These are phyloP conservation scores for Dichotomocladium elegans DNA, from an alignment of 371 early-diverging fungal species.

Conservation along the genomic window DNA sequence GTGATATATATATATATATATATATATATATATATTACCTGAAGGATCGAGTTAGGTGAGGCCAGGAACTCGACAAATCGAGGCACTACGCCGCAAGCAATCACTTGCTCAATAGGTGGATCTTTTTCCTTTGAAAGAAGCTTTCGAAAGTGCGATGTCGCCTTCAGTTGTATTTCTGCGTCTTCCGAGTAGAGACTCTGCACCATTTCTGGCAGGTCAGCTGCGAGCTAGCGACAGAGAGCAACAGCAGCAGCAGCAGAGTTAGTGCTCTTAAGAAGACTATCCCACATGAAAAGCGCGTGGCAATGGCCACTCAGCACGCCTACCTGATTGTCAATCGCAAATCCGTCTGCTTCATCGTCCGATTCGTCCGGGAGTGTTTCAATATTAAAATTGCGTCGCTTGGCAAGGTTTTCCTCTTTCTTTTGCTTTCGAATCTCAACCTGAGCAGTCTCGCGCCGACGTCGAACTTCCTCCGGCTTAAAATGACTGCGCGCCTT, in stretches of 20 bases:
- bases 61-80: conserved; percentile 94
- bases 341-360: conserved; percentile 75
- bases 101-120: conserved; percentile 98
- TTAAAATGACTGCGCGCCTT: conserved; percentile 81
- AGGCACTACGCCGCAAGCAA: conserved; percentile 92
- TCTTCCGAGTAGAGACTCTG: conserved; percentile 25
- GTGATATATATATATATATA: too few relatives aligned
- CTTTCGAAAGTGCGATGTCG: conserved; percentile 94
- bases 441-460: conserved; percentile 87
- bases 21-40: too few relatives aligned
- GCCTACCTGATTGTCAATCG: conserved; percentile 13
- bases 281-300: too few relatives aligned
- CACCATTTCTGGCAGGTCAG: conserved; percentile 56
- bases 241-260: background rate
- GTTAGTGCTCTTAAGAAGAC: too few relatives aligned
- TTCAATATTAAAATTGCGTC: conserved; percentile 75
- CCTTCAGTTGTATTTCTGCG: conserved; percentile 77
- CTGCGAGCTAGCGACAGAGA: conserved; percentile 35
- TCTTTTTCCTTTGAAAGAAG: conserved; percentile 95
- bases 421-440: conserved; percentile 96
- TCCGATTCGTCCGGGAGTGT: conserved; percentile 55
- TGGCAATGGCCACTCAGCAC: too few relatives aligned
- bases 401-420: conserved; percentile 91
- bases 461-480: conserved; percentile 87
- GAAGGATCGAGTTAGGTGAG: conserved; percentile 76